Conservation (phyloP, 2,329 filamentous ascomycete species). For the Paraconiothyrium brasiliense region DNA sequence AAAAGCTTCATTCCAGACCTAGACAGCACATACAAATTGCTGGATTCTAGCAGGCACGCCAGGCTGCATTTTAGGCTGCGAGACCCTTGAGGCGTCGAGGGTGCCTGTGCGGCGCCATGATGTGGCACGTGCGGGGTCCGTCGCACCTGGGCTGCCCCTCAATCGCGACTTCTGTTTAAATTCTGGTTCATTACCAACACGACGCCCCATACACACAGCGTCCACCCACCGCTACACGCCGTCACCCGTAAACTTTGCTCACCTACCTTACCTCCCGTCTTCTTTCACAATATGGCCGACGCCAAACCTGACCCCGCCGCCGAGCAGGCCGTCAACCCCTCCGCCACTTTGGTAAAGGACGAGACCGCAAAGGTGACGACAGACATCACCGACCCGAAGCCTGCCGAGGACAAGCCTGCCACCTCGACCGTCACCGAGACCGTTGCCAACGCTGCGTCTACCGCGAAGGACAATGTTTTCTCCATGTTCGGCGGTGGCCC, state of each 20-base stretch:
- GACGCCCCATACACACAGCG: slow-evolving; percentile 25
- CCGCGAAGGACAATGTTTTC: slow-evolving; percentile 73
- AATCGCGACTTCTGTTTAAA: slow-evolving; percentile 34
- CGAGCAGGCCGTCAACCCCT: slow-evolving; percentile 50
- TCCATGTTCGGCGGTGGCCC: slow-evolving; percentile 98
- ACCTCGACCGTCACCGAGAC: slow-evolving; percentile 43
- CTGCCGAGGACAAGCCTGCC: slow-evolving; percentile 63
- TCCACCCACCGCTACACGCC: slow-evolving; percentile 6
- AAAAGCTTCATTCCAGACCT: too few relatives aligned
- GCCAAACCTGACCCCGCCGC: slow-evolving; percentile 53
- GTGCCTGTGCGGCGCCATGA: background rate
- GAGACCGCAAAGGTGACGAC: slow-evolving; percentile 57
- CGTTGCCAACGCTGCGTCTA: slow-evolving; percentile 49
- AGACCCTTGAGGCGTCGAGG: slow-evolving; percentile 4
- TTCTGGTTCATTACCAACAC: slow-evolving; percentile 31
- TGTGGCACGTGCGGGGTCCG: slow-evolving; percentile 9
- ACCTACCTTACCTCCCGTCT: background rate
- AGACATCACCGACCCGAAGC: slow-evolving; percentile 49
- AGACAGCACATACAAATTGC: background rate
- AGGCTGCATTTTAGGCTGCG: slow-evolving; percentile 11
- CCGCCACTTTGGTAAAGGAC: slow-evolving; percentile 52
- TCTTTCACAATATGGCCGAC: slow-evolving; percentile 45
- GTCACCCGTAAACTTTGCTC: background rate
- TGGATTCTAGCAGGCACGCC: background rate
- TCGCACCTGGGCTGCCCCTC: slow-evolving; percentile 14